Conservation (phyloP, 495 filamentous ascomycete species). For the Acidomyces sp. region DNA sequence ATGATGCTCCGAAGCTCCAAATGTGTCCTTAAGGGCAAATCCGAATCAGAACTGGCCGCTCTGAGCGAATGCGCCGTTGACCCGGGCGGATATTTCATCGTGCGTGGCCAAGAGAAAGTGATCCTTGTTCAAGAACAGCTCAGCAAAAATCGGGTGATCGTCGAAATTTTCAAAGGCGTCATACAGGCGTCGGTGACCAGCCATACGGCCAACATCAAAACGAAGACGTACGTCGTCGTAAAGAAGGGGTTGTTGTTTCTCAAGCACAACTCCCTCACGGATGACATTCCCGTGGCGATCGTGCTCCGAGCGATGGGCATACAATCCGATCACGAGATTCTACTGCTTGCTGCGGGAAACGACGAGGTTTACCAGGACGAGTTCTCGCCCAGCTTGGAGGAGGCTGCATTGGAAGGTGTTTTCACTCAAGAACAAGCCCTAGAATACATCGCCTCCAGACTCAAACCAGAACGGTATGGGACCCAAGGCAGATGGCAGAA, state of each 20-base stretch:
- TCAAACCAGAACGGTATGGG: constrained; percentile 43
- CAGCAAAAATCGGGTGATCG: constrained; percentile 97
- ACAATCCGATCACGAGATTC: constrained; percentile 84
- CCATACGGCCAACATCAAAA: constrained; percentile 93
- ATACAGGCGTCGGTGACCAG: constrained; percentile 94
- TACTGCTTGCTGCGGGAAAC: constrained; percentile 71
- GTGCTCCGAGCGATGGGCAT: constrained; percentile 88
- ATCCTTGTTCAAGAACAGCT: constrained; percentile 96
- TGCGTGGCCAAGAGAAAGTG: constrained; percentile 81
- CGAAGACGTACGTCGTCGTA: constrained; percentile 84
- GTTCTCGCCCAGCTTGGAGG: constrained; percentile 89
- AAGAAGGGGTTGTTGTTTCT: constrained; percentile 86
- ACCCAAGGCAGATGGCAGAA: constrained; percentile 29
- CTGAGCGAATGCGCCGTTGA: constrained; percentile 92
- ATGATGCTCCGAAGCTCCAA: constrained; percentile 95
- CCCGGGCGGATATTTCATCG: constrained; percentile 91
- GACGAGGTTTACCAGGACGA: constrained; percentile 83
- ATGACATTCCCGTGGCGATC: constrained; percentile 85
- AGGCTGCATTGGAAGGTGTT: constrained; percentile 64
- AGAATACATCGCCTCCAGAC: constrained; percentile 72
- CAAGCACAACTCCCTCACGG: constrained; percentile 82
- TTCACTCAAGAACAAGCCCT: constrained; percentile 89
- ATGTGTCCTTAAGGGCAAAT: constrained; percentile 68
- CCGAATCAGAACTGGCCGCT: constrained; percentile 67
- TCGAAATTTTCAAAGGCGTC: constrained; percentile 82